Evolutionary conservation across 176 grass and related monocot species (phyloP).

Genomic region (maize (Zea mays)): DNA sequence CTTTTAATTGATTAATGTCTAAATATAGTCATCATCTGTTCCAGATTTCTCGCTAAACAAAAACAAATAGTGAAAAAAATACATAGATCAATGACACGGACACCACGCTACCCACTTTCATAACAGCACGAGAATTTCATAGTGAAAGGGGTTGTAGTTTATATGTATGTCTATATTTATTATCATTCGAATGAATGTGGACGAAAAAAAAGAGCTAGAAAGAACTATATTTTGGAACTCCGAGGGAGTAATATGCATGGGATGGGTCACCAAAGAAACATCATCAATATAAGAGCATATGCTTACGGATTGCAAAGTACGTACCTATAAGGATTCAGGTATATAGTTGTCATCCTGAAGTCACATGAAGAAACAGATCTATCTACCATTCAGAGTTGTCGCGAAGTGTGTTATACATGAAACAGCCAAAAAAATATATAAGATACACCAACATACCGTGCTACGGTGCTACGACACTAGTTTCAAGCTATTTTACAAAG

Average conservation of each 20-base stretch:
- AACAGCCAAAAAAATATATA: conserved; percentile 25
- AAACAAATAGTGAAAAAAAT: no score
- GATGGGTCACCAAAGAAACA: conserved; percentile 10
- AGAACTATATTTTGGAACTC: no score
- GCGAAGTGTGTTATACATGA: conserved; percentile 29
- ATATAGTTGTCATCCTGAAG: background rate
- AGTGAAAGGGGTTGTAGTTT: no score
- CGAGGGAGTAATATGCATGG: background rate
- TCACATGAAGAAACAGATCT: conserved; percentile 6
- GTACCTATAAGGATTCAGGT: conserved; percentile 14
- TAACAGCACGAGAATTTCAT: background rate
- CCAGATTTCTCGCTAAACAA: no score
- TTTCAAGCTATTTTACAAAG: conserved; percentile 44
- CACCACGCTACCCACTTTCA: background rate
- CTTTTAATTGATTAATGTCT: no score
- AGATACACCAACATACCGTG: conserved; percentile 11
- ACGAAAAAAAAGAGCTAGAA: no score
- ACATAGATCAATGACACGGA: background rate
- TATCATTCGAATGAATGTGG: no score
- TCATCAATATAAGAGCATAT: background rate
- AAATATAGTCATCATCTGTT: no score
- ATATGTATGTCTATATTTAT: no score
- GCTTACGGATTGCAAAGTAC: background rate
- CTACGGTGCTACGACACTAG: conserved; percentile 21
- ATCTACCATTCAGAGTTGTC: background rate